Conservation (phyloP, 306 rosid genomes). For the Begonia peltatifolia region DNA sequence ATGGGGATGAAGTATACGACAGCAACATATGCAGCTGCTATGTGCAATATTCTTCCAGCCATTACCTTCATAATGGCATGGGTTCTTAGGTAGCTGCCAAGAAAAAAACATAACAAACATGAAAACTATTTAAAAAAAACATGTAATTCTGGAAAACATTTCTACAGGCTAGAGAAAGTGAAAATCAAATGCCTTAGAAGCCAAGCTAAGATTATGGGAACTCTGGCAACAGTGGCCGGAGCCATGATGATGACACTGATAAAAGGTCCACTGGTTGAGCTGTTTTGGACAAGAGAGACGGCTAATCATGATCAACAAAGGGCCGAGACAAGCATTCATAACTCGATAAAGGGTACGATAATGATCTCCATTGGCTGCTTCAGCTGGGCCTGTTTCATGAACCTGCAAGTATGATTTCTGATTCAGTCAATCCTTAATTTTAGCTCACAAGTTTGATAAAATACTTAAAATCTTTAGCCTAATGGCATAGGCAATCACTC, state of each 20-base stretch:
- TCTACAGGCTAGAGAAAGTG: conserved; percentile 53
- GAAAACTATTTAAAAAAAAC: too few relatives aligned
- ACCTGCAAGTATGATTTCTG: conserved; percentile 42
- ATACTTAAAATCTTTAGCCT: neutral
- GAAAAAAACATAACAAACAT: neutral
- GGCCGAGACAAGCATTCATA: conserved; percentile 21
- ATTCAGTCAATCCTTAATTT: neutral
- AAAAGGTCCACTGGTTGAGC: conserved; percentile 55
- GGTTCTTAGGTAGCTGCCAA: conserved; percentile 37
- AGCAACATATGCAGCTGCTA: conserved; percentile 80
- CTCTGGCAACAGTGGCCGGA: conserved; percentile 66
- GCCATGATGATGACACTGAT: conserved; percentile 75
- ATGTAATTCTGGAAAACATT: neutral
- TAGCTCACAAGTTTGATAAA: neutral
- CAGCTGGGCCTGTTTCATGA: conserved; percentile 66
- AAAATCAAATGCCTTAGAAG: conserved; percentile 38
- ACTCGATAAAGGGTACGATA: conserved; percentile 44
- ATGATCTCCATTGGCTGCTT: conserved; percentile 64
- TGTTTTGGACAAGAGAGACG: conserved; percentile 29
- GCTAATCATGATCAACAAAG: conserved; percentile 12
- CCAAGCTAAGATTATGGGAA: conserved; percentile 76
- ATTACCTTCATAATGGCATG: conserved; percentile 70
- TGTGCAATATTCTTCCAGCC: conserved; percentile 79
- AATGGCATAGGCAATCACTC: conserved; percentile 45
- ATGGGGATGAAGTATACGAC: conserved; percentile 83